phyloP scores from a whole-genome alignment of 768 basidiomycete genomes.

The Suillus subaureus region DNA sequence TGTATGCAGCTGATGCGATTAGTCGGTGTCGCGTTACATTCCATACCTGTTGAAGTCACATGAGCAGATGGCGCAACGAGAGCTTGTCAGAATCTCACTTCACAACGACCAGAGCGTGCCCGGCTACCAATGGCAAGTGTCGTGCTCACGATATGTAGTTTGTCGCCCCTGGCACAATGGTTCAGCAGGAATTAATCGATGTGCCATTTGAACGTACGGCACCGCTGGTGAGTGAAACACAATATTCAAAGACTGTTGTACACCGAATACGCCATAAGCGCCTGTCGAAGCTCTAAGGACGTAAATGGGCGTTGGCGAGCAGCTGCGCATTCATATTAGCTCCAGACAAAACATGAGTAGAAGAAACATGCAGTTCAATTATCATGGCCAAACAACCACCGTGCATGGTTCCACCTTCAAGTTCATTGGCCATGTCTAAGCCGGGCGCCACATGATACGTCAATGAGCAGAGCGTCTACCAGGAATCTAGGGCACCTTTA shows the following conservation, averaged over 20 bases:
- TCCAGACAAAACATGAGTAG: not conserved
- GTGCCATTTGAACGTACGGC: slow-evolving; percentile 31
- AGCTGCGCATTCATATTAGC: slow-evolving; percentile 31
- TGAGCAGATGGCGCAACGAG: not conserved
- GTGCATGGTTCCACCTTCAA: slow-evolving; percentile 35
- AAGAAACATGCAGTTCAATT: slow-evolving; percentile 46
- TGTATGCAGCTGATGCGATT: slow-evolving; percentile 55
- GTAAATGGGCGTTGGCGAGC: slow-evolving; percentile 42
- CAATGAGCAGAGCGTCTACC: not conserved
- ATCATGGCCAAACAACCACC: slow-evolving; percentile 45
- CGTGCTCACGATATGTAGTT: slow-evolving; percentile 52
- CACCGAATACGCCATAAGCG: slow-evolving; percentile 29
- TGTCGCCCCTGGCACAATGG: slow-evolving; percentile 43
- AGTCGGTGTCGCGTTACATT: slow-evolving; percentile 52
- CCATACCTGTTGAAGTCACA: slow-evolving; percentile 49
- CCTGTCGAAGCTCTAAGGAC: slow-evolving; percentile 38
- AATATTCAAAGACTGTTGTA: slow-evolving; percentile 49
- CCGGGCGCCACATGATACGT: not conserved
- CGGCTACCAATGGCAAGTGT: slow-evolving; percentile 53
- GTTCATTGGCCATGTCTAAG: slow-evolving; percentile 46
- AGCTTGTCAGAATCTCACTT: slow-evolving; percentile 35
- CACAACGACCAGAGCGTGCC: slow-evolving; percentile 49
- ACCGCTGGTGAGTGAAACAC: slow-evolving; percentile 45
- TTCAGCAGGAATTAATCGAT: not conserved
- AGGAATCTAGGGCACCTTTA: slow-evolving; percentile 37